phyloP scores from a whole-genome alignment of 1,139 yeast genomes.

The Zhuliangozyma blackwelliae region DNA sequence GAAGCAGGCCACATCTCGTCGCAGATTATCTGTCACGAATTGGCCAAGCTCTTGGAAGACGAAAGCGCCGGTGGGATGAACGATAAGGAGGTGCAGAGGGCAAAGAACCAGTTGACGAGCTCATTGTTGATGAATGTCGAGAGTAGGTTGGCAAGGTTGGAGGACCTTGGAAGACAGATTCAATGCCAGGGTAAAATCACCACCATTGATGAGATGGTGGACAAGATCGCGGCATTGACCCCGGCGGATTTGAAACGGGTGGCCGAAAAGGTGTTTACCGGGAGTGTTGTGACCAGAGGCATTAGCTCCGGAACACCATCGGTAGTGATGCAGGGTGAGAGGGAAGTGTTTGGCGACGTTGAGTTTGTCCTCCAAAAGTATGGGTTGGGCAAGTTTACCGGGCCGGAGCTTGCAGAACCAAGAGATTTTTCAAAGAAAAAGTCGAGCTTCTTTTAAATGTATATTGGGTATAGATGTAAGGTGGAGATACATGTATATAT shows the following conservation, averaged over 20 bases:
- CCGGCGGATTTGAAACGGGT: constrained; percentile 66
- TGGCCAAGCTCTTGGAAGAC: constrained; percentile 54
- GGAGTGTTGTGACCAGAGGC: constrained; percentile 49
- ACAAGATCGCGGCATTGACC: constrained; percentile 63
- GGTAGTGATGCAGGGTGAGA: constrained; percentile 83
- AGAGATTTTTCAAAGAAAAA: constrained; percentile 21
- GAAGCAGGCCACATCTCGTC: constrained; percentile 82
- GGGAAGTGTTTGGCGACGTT: constrained; percentile 83
- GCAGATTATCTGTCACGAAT: constrained; percentile 75
- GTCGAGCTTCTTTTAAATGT: constrained; percentile 1
- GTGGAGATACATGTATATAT: background rate
- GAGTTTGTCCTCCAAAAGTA: constrained; percentile 59
- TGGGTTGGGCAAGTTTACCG: constrained; percentile 58
- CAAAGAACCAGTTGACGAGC: constrained; percentile 89
- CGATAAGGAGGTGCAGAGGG: constrained; percentile 73
- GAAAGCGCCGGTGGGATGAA: constrained; percentile 60
- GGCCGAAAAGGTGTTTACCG: constrained; percentile 74
- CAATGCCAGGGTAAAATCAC: constrained; percentile 78
- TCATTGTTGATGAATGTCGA: constrained; percentile 90
- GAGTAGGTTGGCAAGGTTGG: constrained; percentile 84
- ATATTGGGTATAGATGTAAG: background rate
- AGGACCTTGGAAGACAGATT: constrained; percentile 92
- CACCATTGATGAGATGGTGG: constrained; percentile 81
- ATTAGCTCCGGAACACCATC: constrained; percentile 66
- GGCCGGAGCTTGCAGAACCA: constrained; percentile 24